Evolutionary conservation across 495 filamentous ascomycete species (phyloP).

Genomic region (Aspergillus haitiensis): DNA sequence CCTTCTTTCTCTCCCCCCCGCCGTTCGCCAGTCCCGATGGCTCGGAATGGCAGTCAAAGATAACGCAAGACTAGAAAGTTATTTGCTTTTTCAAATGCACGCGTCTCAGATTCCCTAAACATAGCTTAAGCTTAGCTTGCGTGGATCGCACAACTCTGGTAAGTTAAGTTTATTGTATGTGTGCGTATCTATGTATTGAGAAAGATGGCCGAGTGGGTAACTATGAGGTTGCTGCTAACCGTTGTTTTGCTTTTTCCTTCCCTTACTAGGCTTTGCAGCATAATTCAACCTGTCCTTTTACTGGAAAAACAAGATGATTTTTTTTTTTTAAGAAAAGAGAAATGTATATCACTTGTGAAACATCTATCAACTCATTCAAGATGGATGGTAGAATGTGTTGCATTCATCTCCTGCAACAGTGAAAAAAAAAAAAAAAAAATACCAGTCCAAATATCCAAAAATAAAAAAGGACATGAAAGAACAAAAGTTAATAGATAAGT

Average conservation of each 20-base stretch:
- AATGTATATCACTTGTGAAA: too few relatives aligned
- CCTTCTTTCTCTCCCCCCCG: neutral
- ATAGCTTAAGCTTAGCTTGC: slow-evolving; percentile 35
- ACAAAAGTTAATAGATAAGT: neutral
- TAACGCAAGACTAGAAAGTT: slow-evolving; percentile 16
- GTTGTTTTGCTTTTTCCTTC: slow-evolving; percentile 23
- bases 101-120: slow-evolving; percentile 25
- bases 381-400: too few relatives aligned
- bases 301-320: slow-evolving; percentile 1
- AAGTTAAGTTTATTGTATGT: slow-evolving; percentile 22
- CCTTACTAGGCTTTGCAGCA: neutral
- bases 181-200: slow-evolving; percentile 18
- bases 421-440: too few relatives aligned
- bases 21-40: slow-evolving; percentile 19
- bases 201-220: slow-evolving; percentile 4
- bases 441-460: neutral
- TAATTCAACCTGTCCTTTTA: neutral
- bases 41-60: slow-evolving; percentile 15
- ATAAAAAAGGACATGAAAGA: neutral
- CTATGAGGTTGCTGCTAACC: neutral
- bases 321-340: neutral
- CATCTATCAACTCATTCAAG: too few relatives aligned
- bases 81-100: slow-evolving; percentile 32
- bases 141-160: slow-evolving; percentile 22
- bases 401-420: too few relatives aligned